A percentile compares a stretch with the other conserved stretches of the same genome.
phyloP scores from a whole-genome alignment of 768 basidiomycete species.

The Lenzites betulinus region DNA sequence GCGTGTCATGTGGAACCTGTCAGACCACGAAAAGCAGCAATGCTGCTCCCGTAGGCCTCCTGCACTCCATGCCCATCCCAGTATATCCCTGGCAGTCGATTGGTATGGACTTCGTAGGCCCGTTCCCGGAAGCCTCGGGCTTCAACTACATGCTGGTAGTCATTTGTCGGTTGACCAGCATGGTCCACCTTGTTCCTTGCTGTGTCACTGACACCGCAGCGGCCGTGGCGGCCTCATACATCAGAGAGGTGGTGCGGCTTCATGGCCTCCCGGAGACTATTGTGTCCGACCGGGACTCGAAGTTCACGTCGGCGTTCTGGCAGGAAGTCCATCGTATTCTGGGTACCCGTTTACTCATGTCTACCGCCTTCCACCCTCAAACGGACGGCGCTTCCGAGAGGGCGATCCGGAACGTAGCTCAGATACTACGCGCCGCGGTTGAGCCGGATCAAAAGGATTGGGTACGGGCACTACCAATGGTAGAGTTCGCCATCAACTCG shows the following conservation, averaged over 20 bases:
- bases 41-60: slow-evolving; percentile 30
- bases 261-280: slow-evolving; percentile 30
- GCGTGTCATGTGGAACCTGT: slow-evolving; percentile 25
- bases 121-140: slow-evolving; percentile 31
- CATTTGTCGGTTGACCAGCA: slow-evolving; percentile 23
- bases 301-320: slow-evolving; percentile 44
- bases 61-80: slow-evolving; percentile 35
- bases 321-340: slow-evolving; percentile 19
- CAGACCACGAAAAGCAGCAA: slow-evolving; percentile 22
- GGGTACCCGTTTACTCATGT: slow-evolving; percentile 28
- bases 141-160: slow-evolving; percentile 33
- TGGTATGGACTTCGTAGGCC: slow-evolving; percentile 43
- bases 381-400: slow-evolving; percentile 33
- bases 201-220: slow-evolving; percentile 18
- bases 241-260: slow-evolving; percentile 22
- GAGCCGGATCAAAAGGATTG: too few relatives aligned
- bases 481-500: too few relatives aligned
- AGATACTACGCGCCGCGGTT: too few relatives aligned
- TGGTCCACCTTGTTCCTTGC: slow-evolving; percentile 25
- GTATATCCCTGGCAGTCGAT: slow-evolving; percentile 39
- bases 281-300: slow-evolving; percentile 33
- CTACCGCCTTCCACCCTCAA: slow-evolving; percentile 36
- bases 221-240: not conserved
- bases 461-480: too few relatives aligned
- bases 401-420: slow-evolving; percentile 7